Conservation (phyloP, 805 yeast species). For the Saccharomycopsis selenospora region DNA sequence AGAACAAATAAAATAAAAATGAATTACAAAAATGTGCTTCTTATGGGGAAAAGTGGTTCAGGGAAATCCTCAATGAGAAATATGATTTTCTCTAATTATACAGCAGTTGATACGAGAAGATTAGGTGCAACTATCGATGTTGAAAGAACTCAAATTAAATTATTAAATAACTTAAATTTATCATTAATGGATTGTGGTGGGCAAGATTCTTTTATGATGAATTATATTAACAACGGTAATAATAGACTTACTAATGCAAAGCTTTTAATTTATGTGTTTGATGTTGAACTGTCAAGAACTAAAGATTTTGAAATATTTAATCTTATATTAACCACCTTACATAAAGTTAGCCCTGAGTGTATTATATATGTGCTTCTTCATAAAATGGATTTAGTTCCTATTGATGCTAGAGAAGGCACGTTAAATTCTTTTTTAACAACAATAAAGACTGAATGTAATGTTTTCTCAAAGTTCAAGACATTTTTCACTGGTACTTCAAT, state of each 20-base stretch:
- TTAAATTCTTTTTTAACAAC: slow-evolving; percentile 73
- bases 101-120: slow-evolving; percentile 93
- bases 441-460: slow-evolving; percentile 50
- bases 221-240: slow-evolving; percentile 41
- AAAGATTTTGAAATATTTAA: slow-evolving; percentile 91
- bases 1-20: too few species aligned
- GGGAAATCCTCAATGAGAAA: slow-evolving; percentile 98
- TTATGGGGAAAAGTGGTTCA: slow-evolving; percentile 89
- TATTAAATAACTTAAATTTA: slow-evolving; percentile 89
- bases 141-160: slow-evolving; percentile 92
- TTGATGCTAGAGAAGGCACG: slow-evolving; percentile 82
- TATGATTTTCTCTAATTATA: slow-evolving; percentile 89
- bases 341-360: slow-evolving; percentile 81
- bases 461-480: slow-evolving; percentile 17
- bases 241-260: slow-evolving; percentile 67
- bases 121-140: slow-evolving; percentile 97
- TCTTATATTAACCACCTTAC: slow-evolving; percentile 72
- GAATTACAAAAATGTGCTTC: slow-evolving; percentile 27
- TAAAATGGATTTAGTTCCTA: slow-evolving; percentile 92
- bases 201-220: slow-evolving; percentile 94
- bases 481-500: slow-evolving; percentile 87
- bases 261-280: slow-evolving; percentile 92
- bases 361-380: slow-evolving; percentile 87
- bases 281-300: slow-evolving; percentile 83
- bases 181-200: slow-evolving; percentile 99